phyloP scores from a whole-genome alignment of 192 early-diverging fungal genomes.

The Mortierella antarctica region DNA sequence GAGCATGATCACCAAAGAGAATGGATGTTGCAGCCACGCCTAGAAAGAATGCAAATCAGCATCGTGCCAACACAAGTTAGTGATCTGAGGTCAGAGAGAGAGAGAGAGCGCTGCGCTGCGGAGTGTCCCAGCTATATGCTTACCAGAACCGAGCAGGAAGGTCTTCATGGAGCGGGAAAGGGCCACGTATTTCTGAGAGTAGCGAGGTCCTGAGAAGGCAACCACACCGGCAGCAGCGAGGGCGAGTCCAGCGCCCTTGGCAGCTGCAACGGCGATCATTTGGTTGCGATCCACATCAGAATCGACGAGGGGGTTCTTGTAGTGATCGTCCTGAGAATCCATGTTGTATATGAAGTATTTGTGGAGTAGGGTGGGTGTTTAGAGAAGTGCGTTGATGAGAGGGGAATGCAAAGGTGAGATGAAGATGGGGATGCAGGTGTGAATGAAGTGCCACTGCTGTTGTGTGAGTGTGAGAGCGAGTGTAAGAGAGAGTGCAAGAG shows the following conservation, averaged over 20 bases:
- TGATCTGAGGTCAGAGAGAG: background rate
- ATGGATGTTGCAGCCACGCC: conserved; percentile 39
- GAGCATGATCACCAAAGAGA: conserved; percentile 46
- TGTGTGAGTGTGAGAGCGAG: no score
- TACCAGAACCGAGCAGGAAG: conserved; percentile 51
- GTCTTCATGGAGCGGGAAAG: conserved; percentile 35
- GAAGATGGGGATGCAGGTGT: no score
- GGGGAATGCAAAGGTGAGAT: background rate
- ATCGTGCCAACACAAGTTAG: background rate
- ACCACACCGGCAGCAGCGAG: conserved; percentile 41
- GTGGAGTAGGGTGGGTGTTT: background rate
- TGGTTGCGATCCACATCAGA: conserved; percentile 8
- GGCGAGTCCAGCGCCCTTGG: conserved; percentile 50
- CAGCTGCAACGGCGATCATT: conserved; percentile 26
- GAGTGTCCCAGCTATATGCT: background rate
- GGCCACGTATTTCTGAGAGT: conserved; percentile 37
- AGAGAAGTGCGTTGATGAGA: background rate
- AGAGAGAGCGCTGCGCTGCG: background rate
- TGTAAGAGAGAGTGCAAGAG: no score
- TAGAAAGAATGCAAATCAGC: background rate
- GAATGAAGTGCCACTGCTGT: no score
- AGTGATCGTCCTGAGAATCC: conserved; percentile 2
- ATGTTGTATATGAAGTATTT: background rate
- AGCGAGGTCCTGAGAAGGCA: conserved; percentile 40
- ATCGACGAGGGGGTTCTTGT: conserved; percentile 25